Percentiles rank a stretch among this genome's conserved stretches.
Conservation (phyloP, 768 basidiomycete genomes). For the Lentinula detonsa region DNA sequence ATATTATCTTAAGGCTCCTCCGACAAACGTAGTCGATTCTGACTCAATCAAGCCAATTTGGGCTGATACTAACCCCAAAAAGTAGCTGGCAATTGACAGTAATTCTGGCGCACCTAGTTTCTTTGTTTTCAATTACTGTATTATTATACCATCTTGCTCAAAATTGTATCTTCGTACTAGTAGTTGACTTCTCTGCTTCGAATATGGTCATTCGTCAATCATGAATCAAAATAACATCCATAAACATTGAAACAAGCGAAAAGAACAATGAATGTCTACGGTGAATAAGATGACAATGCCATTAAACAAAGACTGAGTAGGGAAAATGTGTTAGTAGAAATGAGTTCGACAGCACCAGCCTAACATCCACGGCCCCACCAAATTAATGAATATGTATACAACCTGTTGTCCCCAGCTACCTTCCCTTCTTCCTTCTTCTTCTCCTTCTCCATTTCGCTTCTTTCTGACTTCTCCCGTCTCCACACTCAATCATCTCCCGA, state of each 20-base stretch:
- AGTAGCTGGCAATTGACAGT: constrained; percentile 5
- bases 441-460: neutral
- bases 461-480: neutral
- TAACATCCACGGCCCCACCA: neutral
- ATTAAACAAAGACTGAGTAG: neutral
- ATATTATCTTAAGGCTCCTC: constrained; percentile 8
- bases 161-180: no score
- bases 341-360: neutral
- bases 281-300: constrained; percentile 15
- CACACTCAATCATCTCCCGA: neutral
- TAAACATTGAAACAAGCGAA: constrained; percentile 8
- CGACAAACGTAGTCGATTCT: constrained; percentile 21
- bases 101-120: neutral
- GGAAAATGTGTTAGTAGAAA: neutral
- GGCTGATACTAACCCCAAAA: constrained; percentile 23
- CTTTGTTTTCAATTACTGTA: no score
- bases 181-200: no score
- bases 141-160: no score
- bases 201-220: no score
- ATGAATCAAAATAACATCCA: neutral
- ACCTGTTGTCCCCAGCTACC: neutral
- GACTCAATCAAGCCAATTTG: constrained; percentile 38
- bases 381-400: neutral
- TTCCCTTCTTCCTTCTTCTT: neutral
- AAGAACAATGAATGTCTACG: constrained; percentile 21